Evolutionary conservation across 2,329 filamentous ascomycete genomes (phyloP), one percentile per base, ranked within the genome.

Genomic region (Cladosporium sp.): DNA sequence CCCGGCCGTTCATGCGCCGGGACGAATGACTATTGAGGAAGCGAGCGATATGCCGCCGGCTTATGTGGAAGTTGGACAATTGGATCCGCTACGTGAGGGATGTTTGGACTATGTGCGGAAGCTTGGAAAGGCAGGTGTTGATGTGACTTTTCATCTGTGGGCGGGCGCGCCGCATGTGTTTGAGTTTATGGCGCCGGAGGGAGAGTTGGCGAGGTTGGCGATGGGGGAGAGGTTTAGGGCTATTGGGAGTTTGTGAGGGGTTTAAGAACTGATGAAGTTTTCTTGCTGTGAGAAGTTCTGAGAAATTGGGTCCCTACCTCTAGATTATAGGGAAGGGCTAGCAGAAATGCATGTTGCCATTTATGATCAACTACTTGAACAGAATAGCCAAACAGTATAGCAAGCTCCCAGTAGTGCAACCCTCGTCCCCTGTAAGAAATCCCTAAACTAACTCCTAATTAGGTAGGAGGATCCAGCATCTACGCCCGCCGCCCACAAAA

Each of bases 51-150:
- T 77, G 24, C 73, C 75, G n/a, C 63, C 69, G 1, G 62, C 69
- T 0, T 77, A 73, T 52, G 68, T 78, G 30, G 69, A 73, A 43
- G 66, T 71, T 5, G 73, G 73, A 0, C 63, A 67, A 7, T 58
- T 72, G 37, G 74, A 78, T 56, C 58, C 72, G 22, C 75, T 76
- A 53, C 63, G 70, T 3, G 70, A 74, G 15, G 67, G 76, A 52
- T 62, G 61, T 43, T 48, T 75, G 15, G 62, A 63, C 18, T 76
- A 70, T 57, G 73, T 71, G 15, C 59, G 56, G 19, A 66, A 62
- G 43, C 56, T 76, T 24, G 71, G 68, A 52, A 64, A 61, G 18
- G 67, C 65, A 11, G 72, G 72, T 20, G 70, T 73, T n/a, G 61
- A 65, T 32, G 61, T 64, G 5, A 71, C 77, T 56, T 55, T 75